A percentile compares a stretch with the other conserved stretches of the same genome.
Conservation (phyloP, 2,329 filamentous ascomycete genomes). For the Coniochaeta sp. region DNA sequence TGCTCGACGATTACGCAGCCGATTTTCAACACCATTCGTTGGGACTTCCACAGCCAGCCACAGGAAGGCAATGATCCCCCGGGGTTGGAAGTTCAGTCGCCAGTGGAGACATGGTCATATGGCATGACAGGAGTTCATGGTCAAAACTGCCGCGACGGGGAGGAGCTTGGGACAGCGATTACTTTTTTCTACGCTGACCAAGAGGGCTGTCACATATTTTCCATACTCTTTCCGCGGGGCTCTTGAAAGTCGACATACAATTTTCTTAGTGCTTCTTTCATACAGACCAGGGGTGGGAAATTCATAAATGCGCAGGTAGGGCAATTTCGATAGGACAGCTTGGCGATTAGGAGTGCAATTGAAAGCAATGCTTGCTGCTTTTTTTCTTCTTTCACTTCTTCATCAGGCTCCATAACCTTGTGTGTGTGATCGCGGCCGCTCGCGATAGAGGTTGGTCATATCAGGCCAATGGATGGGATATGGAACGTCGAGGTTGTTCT, state of each 20-base stretch:
- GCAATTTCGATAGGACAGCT: constrained; percentile 37
- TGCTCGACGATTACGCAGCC: neutral
- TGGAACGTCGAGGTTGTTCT: neutral
- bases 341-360: constrained; percentile 44
- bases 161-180: neutral
- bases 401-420: neutral
- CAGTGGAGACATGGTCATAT: neutral
- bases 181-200: neutral
- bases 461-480: neutral
- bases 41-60: neutral
- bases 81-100: neutral
- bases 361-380: constrained; percentile 15
- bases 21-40: neutral
- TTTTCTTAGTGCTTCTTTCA: constrained; percentile 12
- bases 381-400: constrained; percentile 6
- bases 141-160: neutral
- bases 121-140: neutral
- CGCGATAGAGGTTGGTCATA: neutral
- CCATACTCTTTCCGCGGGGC: neutral
- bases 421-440: neutral
- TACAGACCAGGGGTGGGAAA: constrained; percentile 21
- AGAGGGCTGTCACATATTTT: neutral
- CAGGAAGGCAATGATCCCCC: neutral
- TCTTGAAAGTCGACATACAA: neutral
- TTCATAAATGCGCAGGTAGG: constrained; percentile 24